Conservation (phyloP, 306 rosid species). For the Clitoria ternatea region DNA sequence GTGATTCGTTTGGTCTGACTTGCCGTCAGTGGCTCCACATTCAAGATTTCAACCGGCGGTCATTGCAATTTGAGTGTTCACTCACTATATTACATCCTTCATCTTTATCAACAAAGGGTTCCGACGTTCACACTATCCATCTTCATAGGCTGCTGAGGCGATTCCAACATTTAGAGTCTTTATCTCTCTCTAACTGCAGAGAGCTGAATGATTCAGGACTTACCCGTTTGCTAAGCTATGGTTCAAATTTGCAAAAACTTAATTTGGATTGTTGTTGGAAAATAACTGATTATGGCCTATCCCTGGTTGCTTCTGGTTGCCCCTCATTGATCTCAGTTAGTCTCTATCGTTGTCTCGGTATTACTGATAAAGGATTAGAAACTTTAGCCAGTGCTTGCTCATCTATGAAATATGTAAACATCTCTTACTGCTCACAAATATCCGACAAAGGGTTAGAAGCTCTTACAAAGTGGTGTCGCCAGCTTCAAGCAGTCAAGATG, state of each 20-base stretch:
- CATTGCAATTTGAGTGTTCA: conserved; percentile 54
- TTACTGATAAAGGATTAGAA: conserved; percentile 49
- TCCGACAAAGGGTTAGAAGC: conserved; percentile 51
- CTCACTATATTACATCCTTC: conserved; percentile 29
- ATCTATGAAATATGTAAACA: conserved; percentile 43
- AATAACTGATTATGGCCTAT: conserved; percentile 53
- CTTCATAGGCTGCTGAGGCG: conserved; percentile 47
- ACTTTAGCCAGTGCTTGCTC: conserved; percentile 41
- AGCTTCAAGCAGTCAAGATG: conserved; percentile 43
- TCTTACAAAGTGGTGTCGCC: conserved; percentile 36
- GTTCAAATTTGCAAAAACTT: conserved; percentile 49
- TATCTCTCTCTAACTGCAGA: conserved; percentile 57
- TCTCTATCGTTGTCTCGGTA: conserved; percentile 42
- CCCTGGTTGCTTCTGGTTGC: conserved; percentile 43
- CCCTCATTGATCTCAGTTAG: conserved; percentile 41
- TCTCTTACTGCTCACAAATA: conserved; percentile 43
- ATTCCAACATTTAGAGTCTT: conserved; percentile 52
- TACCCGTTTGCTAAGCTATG: conserved; percentile 37
- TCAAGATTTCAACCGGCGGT: conserved; percentile 43
- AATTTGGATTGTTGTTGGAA: conserved; percentile 46
- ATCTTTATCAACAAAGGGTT: conserved; percentile 18
- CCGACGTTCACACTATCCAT: conserved; percentile 30
- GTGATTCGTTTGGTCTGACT: conserved; percentile 65
- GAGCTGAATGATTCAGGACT: conserved; percentile 47
- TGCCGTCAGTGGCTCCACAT: conserved; percentile 52